phyloP scores from a whole-genome alignment of 2,329 filamentous ascomycete genomes.

The Colletotrichum karsti region DNA sequence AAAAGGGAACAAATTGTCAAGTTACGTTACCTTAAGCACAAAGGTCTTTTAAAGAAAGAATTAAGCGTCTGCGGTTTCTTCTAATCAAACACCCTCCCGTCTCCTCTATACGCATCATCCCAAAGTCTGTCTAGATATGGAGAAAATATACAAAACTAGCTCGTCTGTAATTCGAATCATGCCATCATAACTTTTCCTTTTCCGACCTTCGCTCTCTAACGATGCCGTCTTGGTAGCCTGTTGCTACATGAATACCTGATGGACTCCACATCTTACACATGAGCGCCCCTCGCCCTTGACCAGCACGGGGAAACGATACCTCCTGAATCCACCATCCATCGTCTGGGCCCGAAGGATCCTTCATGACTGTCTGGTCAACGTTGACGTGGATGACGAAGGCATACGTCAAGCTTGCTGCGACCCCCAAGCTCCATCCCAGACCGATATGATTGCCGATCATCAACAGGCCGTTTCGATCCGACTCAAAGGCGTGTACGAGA shows the following conservation, averaged over 20 bases:
- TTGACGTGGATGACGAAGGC: conserved; percentile 63
- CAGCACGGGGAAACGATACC: conserved; percentile 55
- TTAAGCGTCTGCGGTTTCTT: no score
- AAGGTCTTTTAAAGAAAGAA: no score
- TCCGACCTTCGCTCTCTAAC: conserved; percentile 32
- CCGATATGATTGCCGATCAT: conserved; percentile 60
- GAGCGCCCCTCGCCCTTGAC: conserved; percentile 55
- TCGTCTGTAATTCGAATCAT: not conserved
- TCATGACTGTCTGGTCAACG: conserved; percentile 56
- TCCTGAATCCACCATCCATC: conserved; percentile 65
- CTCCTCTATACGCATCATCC: no score
- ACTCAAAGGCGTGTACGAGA: conserved; percentile 57
- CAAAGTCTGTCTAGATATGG: no score
- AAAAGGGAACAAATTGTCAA: no score
- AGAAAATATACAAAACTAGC: not conserved
- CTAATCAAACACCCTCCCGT: no score
- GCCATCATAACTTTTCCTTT: conserved; percentile 34
- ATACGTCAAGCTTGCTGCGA: conserved; percentile 57
- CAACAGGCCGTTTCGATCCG: conserved; percentile 62
- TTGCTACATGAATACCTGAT: conserved; percentile 59
- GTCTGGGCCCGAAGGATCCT: conserved; percentile 35
- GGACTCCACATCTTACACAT: conserved; percentile 64
- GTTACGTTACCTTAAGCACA: no score
- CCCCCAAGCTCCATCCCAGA: conserved; percentile 50
- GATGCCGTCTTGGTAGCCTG: conserved; percentile 63